Percentiles rank a stretch among this genome's conserved stretches.
Evolutionary conservation across 139 green algal genomes (phyloP).

Genomic region (Coccomyxa sp.): DNA sequence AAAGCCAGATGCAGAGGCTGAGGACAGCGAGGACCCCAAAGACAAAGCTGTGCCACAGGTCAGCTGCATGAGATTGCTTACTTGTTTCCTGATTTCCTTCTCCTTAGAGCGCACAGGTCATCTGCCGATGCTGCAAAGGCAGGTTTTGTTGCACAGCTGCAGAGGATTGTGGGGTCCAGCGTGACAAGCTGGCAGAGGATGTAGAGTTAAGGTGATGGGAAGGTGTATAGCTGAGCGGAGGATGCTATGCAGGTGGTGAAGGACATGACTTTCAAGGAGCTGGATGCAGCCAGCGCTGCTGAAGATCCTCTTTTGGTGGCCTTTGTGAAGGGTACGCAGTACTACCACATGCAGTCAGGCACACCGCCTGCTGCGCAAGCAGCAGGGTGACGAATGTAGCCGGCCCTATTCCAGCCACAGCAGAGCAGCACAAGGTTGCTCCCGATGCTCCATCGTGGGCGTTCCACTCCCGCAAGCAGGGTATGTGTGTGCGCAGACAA

Average conservation of each 20-base stretch:
- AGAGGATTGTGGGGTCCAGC: not conserved
- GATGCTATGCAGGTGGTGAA: not conserved
- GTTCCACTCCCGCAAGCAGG: too few species aligned
- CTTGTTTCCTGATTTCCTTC: too few species aligned
- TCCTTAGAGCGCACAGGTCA: too few species aligned
- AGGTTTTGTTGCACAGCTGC: too few species aligned
- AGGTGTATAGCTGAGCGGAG: not conserved
- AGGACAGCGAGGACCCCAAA: not conserved
- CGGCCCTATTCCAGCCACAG: too few species aligned
- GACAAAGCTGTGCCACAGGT: slow-evolving; percentile 5
- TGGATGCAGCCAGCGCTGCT: not conserved
- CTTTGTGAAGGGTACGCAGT: not conserved
- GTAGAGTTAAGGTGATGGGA: not conserved
- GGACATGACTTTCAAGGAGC: not conserved
- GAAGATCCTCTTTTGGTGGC: not conserved
- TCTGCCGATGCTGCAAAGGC: too few species aligned
- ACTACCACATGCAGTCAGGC: too few species aligned
- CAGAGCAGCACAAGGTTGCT: too few species aligned
- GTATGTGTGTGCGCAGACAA: not conserved
- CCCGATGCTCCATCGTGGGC: too few species aligned
- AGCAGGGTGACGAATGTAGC: too few species aligned
- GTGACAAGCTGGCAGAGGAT: not conserved
- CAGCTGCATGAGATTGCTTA: too few species aligned
- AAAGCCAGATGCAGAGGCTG: not conserved
- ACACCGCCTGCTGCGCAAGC: too few species aligned